phyloP scores from a whole-genome alignment of 495 filamentous ascomycete species.

The Delitschia confertaspora region DNA sequence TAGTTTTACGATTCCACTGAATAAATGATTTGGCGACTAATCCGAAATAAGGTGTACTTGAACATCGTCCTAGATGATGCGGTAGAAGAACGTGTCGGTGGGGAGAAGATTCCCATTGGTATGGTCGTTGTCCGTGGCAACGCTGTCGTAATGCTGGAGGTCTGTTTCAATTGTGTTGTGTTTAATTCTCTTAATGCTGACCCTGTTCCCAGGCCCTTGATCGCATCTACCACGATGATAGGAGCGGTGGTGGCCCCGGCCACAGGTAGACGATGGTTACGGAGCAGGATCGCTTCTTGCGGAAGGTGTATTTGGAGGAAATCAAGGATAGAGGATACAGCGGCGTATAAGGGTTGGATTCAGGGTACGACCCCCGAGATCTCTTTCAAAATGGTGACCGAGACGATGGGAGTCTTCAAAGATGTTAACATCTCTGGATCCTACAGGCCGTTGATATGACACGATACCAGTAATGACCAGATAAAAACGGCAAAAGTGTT shows the following conservation, averaged over 20 bases:
- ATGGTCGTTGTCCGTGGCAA: constrained; percentile 61
- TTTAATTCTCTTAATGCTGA: constrained; percentile 23
- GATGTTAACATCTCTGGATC: too few species aligned
- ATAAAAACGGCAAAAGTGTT: too few species aligned
- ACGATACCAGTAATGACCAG: too few species aligned
- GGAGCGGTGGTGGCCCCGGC: constrained; percentile 14
- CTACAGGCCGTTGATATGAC: too few species aligned
- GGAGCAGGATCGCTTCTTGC: too few species aligned
- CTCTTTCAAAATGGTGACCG: too few species aligned
- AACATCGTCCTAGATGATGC: constrained; percentile 98
- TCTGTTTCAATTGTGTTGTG: constrained; percentile 29
- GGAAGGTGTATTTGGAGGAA: too few species aligned
- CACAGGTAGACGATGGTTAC: too few species aligned
- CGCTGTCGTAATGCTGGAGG: constrained; percentile 55
- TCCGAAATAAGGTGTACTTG: constrained; percentile 81
- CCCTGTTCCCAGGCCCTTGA: constrained; percentile 43
- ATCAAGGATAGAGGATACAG: too few species aligned
- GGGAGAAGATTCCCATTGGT: constrained; percentile 82
- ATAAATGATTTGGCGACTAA: background rate
- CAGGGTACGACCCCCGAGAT: too few species aligned
- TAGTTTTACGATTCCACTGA: constrained; percentile 5
- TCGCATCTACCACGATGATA: constrained; percentile 38
- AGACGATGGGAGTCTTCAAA: too few species aligned
- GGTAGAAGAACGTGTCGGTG: constrained; percentile 87
- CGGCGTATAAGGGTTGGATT: too few species aligned